Conservation (phyloP, 2,329 filamentous ascomycete species). For the Nemania abortiva region DNA sequence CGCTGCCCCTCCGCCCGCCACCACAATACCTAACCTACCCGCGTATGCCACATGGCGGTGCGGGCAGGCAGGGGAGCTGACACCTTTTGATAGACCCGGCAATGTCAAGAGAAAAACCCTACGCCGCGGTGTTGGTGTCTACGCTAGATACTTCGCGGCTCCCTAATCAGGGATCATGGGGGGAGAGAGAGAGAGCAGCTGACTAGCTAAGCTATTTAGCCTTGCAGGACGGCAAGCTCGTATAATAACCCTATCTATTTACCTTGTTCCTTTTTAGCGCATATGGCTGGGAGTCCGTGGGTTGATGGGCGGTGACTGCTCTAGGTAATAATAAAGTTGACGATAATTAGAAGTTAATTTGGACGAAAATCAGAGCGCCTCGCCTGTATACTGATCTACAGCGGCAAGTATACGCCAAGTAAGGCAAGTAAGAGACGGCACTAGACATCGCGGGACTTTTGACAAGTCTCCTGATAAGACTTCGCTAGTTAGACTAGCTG, state of each 20-base stretch:
- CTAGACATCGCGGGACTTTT: neutral
- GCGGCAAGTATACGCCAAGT: neutral
- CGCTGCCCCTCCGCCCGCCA: conserved; percentile 2
- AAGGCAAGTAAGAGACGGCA: neutral
- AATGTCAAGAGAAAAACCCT: neutral
- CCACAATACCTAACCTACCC: neutral
- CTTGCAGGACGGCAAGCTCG: neutral
- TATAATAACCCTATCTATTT: neutral
- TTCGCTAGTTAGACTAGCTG: neutral
- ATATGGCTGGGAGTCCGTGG: neutral
- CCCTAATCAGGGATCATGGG: neutral
- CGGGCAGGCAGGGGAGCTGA: neutral
- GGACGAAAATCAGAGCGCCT: neutral
- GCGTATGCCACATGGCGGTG: neutral
- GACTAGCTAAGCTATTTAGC: neutral
- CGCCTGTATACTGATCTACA: neutral
- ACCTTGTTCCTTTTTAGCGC: neutral
- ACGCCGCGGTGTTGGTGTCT: neutral
- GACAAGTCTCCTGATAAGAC: neutral
- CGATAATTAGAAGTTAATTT: neutral
- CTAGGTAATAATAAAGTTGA: neutral
- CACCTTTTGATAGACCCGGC: neutral
- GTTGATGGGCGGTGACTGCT: neutral
- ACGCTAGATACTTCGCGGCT: neutral
- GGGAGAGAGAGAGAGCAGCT: neutral